Conservation (phyloP, 2,329 filamentous ascomycete genomes). For the Fusarium sp. region DNA sequence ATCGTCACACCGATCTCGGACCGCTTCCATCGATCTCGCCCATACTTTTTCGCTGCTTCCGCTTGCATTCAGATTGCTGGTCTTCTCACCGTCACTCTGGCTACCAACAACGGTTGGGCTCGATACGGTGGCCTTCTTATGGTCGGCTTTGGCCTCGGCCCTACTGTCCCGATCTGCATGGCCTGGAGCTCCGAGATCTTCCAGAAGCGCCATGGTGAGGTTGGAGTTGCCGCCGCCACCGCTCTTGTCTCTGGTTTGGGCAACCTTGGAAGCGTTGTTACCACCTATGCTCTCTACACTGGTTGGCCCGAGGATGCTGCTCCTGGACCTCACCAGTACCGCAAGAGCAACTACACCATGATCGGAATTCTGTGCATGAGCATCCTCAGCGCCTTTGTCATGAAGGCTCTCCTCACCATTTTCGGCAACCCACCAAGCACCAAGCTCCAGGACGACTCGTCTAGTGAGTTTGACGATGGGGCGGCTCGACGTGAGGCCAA, state of each 20-base stretch:
- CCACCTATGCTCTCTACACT: conserved; percentile 89
- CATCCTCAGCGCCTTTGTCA: conserved; percentile 76
- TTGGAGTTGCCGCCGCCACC: conserved; percentile 87
- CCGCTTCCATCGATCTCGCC: conserved; percentile 83
- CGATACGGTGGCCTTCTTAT: conserved; percentile 90
- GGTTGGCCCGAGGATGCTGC: conserved; percentile 84
- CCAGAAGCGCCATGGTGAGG: conserved; percentile 88
- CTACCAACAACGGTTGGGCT: conserved; percentile 78
- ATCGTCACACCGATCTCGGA: conserved; percentile 88
- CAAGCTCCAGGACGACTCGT: conserved; percentile 56
- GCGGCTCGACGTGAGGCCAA: conserved; percentile 68
- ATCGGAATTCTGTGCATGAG: conserved; percentile 84
- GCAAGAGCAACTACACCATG: conserved; percentile 89
- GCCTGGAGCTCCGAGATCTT: conserved; percentile 93
- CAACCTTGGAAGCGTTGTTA: conserved; percentile 87
- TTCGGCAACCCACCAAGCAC: conserved; percentile 65
- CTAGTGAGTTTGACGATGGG: conserved; percentile 66
- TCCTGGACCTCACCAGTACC: conserved; percentile 77
- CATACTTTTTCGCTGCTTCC: conserved; percentile 83
- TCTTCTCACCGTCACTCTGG: conserved; percentile 82
- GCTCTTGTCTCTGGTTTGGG: conserved; percentile 89
- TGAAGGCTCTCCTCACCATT: conserved; percentile 73
- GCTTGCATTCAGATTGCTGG: conserved; percentile 84
- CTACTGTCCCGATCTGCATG: conserved; percentile 94
- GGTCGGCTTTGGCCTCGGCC: conserved; percentile 89